phyloP scores from a whole-genome alignment of 805 yeast genomes.

The Komagataella populi region DNA sequence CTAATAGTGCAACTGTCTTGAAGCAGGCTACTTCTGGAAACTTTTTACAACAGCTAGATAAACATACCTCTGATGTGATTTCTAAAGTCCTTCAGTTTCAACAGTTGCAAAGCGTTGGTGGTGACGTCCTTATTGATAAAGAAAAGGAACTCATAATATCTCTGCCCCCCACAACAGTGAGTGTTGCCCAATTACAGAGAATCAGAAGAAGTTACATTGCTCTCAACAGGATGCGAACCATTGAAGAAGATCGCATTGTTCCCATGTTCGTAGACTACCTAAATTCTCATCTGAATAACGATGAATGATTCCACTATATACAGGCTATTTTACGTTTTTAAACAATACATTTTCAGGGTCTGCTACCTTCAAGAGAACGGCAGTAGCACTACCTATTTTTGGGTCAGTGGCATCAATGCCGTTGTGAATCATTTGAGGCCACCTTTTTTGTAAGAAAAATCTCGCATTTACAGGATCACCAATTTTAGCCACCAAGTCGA shows the following conservation, averaged over 20 bases:
- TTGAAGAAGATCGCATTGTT: conserved; percentile 55
- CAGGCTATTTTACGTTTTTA: neutral
- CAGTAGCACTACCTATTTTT: neutral
- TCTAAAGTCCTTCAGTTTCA: conserved; percentile 50
- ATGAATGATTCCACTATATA: conserved; percentile 3
- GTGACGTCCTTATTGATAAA: conserved; percentile 31
- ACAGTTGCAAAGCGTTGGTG: conserved; percentile 34
- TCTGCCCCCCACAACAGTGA: conserved; percentile 48
- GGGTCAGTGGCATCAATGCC: neutral
- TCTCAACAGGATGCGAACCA: conserved; percentile 64
- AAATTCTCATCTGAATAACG: conserved; percentile 39
- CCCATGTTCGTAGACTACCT: conserved; percentile 71
- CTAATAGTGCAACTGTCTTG: conserved; percentile 74
- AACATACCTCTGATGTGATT: conserved; percentile 51
- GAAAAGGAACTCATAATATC: conserved; percentile 31
- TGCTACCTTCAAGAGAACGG: neutral
- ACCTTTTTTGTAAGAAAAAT: neutral
- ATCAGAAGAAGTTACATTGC: conserved; percentile 72
- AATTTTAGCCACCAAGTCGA: neutral
- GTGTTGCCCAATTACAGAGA: conserved; percentile 72
- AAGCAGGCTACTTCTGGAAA: conserved; percentile 70
- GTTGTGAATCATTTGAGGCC: neutral
- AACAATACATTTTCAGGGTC: neutral
- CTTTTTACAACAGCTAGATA: conserved; percentile 69
- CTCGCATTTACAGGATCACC: neutral